These are phyloP conservation scores for Colletotrichum spaethianum DNA, from an alignment of 2,329 filamentous ascomycete genomes.

Conservation along the genomic window DNA sequence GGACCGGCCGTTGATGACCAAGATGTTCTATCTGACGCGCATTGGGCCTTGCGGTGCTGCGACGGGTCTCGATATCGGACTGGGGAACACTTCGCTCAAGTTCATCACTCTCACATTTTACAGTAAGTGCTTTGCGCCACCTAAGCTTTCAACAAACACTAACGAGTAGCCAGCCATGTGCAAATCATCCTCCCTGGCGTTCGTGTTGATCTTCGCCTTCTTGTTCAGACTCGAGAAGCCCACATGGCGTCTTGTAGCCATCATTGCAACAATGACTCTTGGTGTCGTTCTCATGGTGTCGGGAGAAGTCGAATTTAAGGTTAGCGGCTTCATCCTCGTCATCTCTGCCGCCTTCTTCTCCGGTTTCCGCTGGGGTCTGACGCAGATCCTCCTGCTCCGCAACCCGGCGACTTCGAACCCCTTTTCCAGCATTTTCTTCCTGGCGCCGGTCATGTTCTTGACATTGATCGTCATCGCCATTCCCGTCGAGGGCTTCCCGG, in stretches of 20 bases:
- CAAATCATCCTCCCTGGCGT: slow-evolving; percentile 95
- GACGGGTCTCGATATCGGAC: slow-evolving; percentile 93
- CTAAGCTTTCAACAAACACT: slow-evolving; percentile 40
- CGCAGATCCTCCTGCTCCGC: slow-evolving; percentile 92
- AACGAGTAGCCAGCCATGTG: slow-evolving; percentile 80
- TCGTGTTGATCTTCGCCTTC: slow-evolving; percentile 96
- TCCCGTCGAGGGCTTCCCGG: slow-evolving; percentile 84
- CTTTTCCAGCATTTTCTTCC: slow-evolving; percentile 96
- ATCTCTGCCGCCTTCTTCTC: slow-evolving; percentile 96
- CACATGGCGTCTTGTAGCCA: slow-evolving; percentile 86
- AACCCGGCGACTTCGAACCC: slow-evolving; percentile 97
- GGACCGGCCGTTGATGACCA: slow-evolving; percentile 80
- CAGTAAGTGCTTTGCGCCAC: slow-evolving; percentile 67
- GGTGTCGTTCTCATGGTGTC: slow-evolving; percentile 99
- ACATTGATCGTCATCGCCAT: slow-evolving; percentile 85
- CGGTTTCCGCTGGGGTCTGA: slow-evolving; percentile 98
- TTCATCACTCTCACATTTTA: slow-evolving; percentile 98
- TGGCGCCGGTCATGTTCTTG: slow-evolving; percentile 97
- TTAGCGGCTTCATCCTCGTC: slow-evolving; percentile 89
- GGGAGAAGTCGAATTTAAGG: slow-evolving; percentile 91
- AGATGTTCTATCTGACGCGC: slow-evolving; percentile 90
- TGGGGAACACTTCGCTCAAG: slow-evolving; percentile 95
- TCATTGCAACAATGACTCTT: slow-evolving; percentile 91
- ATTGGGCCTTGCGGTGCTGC: slow-evolving; percentile 93
- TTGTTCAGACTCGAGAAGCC: slow-evolving; percentile 91